Evolutionary conservation across 345 rosid species (phyloP).

Genomic region (Brassica nigra): DNA sequence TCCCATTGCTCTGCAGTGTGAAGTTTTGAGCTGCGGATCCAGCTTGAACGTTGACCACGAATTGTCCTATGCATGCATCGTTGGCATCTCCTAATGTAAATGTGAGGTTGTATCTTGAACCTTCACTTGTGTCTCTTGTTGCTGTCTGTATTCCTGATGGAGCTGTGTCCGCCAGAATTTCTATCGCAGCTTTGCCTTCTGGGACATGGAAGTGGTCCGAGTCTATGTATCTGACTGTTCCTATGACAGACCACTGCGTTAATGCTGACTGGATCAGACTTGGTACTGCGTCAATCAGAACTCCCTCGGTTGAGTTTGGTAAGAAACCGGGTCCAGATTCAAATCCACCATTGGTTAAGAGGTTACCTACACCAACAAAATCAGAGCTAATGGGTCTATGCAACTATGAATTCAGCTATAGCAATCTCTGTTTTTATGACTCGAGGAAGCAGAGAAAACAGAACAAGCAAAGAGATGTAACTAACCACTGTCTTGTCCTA

Average conservation of each 20-base stretch:
- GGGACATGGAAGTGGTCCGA: constrained; percentile 57
- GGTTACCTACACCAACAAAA: constrained; percentile 43
- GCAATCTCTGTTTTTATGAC: not conserved
- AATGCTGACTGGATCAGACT: constrained; percentile 54
- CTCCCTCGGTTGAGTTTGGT: constrained; percentile 50
- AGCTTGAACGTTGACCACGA: constrained; percentile 49
- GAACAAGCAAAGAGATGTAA: not conserved
- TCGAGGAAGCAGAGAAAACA: not conserved
- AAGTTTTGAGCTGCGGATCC: constrained; percentile 49
- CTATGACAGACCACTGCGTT: constrained; percentile 51
- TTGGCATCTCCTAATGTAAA: constrained; percentile 61
- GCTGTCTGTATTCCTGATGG: constrained; percentile 53
- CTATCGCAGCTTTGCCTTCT: constrained; percentile 62
- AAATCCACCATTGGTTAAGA: constrained; percentile 60
- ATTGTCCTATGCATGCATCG: constrained; percentile 46
- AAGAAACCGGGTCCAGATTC: constrained; percentile 60
- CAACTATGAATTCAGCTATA: not conserved
- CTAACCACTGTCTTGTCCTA: constrained; percentile 45
- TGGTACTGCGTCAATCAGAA: constrained; percentile 49
- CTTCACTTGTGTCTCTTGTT: constrained; percentile 36
- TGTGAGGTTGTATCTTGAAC: constrained; percentile 48
- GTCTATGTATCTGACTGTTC: constrained; percentile 60
- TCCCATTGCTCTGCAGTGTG: constrained; percentile 51
- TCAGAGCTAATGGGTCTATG: not conserved
- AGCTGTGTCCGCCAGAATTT: constrained; percentile 44